phyloP scores from a whole-genome alignment of 768 basidiomycete species.

The Boletales sp. region DNA sequence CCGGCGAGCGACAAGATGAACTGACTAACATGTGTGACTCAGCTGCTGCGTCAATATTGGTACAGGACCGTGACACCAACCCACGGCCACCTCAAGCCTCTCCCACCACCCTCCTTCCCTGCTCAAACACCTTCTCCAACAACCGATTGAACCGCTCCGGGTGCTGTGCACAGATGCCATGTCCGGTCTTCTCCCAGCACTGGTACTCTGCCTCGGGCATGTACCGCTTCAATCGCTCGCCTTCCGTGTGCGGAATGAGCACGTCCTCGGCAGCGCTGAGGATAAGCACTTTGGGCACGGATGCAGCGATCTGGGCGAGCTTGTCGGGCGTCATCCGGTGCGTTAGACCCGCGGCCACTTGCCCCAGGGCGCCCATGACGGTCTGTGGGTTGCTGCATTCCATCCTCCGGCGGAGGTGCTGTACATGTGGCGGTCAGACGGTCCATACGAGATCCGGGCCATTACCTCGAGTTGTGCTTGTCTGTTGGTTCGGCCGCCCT shows the following conservation, averaged over 20 bases:
- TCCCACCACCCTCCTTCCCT: constrained; percentile 34
- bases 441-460: not conserved
- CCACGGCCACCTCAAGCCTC: too few species aligned
- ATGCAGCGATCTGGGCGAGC: constrained; percentile 45
- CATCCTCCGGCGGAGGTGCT: constrained; percentile 48
- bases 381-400: constrained; percentile 54
- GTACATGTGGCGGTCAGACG: not conserved
- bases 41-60: too few species aligned
- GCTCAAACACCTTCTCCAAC: constrained; percentile 52
- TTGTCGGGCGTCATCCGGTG: constrained; percentile 53
- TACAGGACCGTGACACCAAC: too few species aligned
- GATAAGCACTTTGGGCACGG: constrained; percentile 62
- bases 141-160: constrained; percentile 49
- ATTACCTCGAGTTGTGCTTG: constrained; percentile 56
- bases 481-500: constrained; percentile 58
- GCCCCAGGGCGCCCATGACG: constrained; percentile 61
- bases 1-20: too few species aligned
- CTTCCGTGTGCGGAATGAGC: constrained; percentile 51
- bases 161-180: constrained; percentile 54
- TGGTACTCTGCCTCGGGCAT: constrained; percentile 60
- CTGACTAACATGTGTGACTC: too few species aligned
- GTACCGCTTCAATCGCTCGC: constrained; percentile 44
- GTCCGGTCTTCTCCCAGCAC: constrained; percentile 62
- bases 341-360: constrained; percentile 65
- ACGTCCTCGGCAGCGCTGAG: constrained; percentile 68